These are phyloP conservation scores for Xeromyces bisporus DNA, from an alignment of 495 filamentous ascomycete genomes.

Conservation along the genomic window DNA sequence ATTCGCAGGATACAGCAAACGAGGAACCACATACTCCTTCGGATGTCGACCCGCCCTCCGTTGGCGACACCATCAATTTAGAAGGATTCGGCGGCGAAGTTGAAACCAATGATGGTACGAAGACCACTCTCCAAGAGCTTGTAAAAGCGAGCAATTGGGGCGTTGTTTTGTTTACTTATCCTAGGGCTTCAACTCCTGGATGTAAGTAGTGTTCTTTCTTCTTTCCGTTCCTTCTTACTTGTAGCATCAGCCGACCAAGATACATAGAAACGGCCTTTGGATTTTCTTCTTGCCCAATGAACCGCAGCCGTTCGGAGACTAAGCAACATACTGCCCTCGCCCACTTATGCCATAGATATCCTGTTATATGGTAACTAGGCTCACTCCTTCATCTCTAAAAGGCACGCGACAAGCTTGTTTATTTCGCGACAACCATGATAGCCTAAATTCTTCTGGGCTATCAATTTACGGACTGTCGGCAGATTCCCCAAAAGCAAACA, in stretches of 20 bases:
- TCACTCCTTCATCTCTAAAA: constrained; percentile 17
- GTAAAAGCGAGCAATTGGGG: constrained; percentile 70
- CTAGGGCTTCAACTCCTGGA: constrained; percentile 84
- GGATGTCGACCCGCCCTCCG: constrained; percentile 13
- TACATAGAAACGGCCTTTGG: too few species aligned
- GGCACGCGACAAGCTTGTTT: constrained; percentile 86
- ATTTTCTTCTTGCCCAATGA: too few species aligned
- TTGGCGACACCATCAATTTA: constrained; percentile 41
- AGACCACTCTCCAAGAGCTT: constrained; percentile 58
- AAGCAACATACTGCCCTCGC: not conserved
- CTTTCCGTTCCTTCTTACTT: constrained; percentile 3
- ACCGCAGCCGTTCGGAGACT: too few species aligned
- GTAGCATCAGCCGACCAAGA: too few species aligned
- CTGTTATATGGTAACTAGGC: constrained; percentile 1
- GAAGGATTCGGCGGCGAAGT: constrained; percentile 68
- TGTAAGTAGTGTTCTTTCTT: constrained; percentile 44
- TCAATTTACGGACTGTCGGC: constrained; percentile 76
- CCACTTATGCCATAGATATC: not conserved
- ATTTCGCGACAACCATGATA: constrained; percentile 69
- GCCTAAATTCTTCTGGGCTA: constrained; percentile 64
- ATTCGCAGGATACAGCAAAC: constrained; percentile 29
- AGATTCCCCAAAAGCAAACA: constrained; percentile 78
- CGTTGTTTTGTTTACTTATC: constrained; percentile 88
- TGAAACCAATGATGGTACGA: constrained; percentile 65
- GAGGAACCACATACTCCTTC: constrained; percentile 15